Evolutionary conservation across 2,329 filamentous ascomycete genomes (phyloP), one percentile per base, ranked within the genome.

Genomic region (Fusarium domesticum): DNA sequence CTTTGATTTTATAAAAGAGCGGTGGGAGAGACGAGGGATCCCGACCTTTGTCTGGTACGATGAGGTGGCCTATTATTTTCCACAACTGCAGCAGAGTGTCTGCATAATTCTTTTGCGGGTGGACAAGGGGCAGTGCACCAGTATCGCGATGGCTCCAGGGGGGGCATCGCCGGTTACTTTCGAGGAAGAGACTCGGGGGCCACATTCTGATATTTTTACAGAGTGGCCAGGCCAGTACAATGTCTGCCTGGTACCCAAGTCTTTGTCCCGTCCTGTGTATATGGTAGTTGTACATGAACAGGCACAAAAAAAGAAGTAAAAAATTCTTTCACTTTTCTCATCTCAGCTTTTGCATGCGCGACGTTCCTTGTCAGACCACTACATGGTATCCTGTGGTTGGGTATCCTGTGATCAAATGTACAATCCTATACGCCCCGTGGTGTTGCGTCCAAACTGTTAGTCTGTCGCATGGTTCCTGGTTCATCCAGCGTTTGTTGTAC

Each of bases 301-400:
- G 59, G 62, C 60, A 63, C 57, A 64, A 63, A 59, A 66, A 65
- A 65, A 62, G 57, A 61, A 64, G 57, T 53, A 64, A 64, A 65
- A 69, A 49, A 60, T 59, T 50, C 51, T 57, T 53, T 38, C 54
- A 23, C 41, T 15, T 42, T 30, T 34, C 18, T 3, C 6, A 33
- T 31, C n/a, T n/a, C 44, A n/a, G n/a, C 36, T 48, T 33, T 43
- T 50, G 41, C 41, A 38, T n/a, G n/a, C n/a, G n/a, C n/a, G n/a
- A n/a, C n/a, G n/a, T n/a, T n/a, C n/a, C n/a, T n/a, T n/a, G n/a
- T n/a, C n/a, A n/a, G n/a, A n/a, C n/a, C n/a, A n/a, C n/a, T n/a
- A n/a, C n/a, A n/a, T n/a, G n/a, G n/a, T n/a, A n/a, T n/a, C n/a
- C n/a, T n/a, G n/a, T n/a, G n/a, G n/a, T n/a, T n/a, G n/a, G n/a